Conservation (phyloP, 2,329 filamentous ascomycete genomes). For the Xylariales sp. region DNA sequence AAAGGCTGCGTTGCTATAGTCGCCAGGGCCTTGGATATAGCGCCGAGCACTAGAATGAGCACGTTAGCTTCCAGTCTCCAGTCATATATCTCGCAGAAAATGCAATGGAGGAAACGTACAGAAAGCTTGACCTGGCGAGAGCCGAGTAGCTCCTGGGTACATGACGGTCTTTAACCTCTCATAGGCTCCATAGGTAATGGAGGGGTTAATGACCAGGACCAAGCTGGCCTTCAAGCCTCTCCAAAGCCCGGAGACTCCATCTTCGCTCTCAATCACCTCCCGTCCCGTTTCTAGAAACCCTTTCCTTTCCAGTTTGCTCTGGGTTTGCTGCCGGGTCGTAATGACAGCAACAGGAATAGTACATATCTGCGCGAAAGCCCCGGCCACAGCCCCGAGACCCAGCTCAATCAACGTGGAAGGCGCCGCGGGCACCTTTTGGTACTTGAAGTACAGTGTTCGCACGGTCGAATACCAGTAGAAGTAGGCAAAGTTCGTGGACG, state of each 20-base stretch:
- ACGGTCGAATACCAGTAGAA: conserved; percentile 98
- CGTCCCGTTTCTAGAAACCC: conserved; percentile 80
- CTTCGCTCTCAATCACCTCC: conserved; percentile 86
- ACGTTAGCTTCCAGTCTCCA: not conserved
- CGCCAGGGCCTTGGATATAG: conserved; percentile 86
- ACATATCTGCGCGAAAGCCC: conserved; percentile 88
- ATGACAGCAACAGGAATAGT: conserved; percentile 95
- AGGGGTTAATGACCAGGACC: conserved; percentile 91
- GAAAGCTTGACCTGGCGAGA: conserved; percentile 87
- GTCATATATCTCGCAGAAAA: conserved; percentile 1
- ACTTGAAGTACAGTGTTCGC: conserved; percentile 70
- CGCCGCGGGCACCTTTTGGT: conserved; percentile 42
- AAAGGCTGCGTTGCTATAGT: conserved; percentile 91
- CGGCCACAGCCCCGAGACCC: conserved; percentile 78
- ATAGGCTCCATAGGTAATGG: conserved; percentile 96
- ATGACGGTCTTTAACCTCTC: conserved; percentile 76
- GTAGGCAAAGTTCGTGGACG: conserved; percentile 97
- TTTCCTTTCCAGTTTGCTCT: conserved; percentile 78
- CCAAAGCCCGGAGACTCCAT: conserved; percentile 88
- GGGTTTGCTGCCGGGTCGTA: conserved; percentile 93
- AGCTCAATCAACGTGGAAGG: conserved; percentile 82
- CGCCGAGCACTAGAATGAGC: conserved; percentile 68
- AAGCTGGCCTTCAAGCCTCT: conserved; percentile 92
- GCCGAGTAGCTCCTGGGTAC: conserved; percentile 70
- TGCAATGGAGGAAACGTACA: conserved; percentile 51